Evolutionary conservation across 2,329 filamentous ascomycete genomes (phyloP).

Genomic region (Verticillium tricorpus): DNA sequence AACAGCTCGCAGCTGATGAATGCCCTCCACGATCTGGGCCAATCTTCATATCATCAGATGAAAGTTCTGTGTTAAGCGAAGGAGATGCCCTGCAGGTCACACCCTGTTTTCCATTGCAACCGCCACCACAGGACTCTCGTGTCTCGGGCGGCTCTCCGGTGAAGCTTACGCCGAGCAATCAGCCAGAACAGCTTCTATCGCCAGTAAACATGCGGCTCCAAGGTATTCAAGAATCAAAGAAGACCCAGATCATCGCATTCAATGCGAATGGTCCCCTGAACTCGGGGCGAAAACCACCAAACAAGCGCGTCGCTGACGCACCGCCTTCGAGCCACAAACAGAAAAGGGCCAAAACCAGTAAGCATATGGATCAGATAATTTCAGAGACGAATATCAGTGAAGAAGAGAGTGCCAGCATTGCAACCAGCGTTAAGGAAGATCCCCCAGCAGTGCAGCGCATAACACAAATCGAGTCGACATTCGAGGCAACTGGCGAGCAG

Average conservation of each 20-base stretch:
- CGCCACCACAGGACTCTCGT: not conserved
- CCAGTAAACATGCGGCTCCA: too few relatives aligned
- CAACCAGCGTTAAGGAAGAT: not conserved
- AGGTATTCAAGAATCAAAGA: not conserved
- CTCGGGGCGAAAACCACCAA: not conserved
- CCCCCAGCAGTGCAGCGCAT: too few relatives aligned
- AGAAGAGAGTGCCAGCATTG: not conserved
- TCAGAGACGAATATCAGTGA: not conserved
- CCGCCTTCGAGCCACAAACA: not conserved
- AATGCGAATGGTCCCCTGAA: not conserved
- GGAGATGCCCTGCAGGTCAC: not conserved
- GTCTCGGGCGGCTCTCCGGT: not conserved
- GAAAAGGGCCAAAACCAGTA: not conserved
- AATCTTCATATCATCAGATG: not conserved
- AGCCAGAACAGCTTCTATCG: not conserved
- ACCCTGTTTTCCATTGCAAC: not conserved
- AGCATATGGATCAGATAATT: too few relatives aligned
- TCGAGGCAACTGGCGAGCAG: too few relatives aligned
- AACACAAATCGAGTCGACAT: too few relatives aligned
- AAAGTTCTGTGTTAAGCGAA: not conserved
- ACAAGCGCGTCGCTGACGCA: not conserved
- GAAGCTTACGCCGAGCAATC: not conserved
- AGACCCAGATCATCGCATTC: not conserved
- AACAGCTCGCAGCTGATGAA: not conserved
- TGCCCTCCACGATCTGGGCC: not conserved